These are phyloP conservation scores for Fomitopsis betulina DNA, from an alignment of 1,284 basidiomycete genomes.

Conservation along the genomic window DNA sequence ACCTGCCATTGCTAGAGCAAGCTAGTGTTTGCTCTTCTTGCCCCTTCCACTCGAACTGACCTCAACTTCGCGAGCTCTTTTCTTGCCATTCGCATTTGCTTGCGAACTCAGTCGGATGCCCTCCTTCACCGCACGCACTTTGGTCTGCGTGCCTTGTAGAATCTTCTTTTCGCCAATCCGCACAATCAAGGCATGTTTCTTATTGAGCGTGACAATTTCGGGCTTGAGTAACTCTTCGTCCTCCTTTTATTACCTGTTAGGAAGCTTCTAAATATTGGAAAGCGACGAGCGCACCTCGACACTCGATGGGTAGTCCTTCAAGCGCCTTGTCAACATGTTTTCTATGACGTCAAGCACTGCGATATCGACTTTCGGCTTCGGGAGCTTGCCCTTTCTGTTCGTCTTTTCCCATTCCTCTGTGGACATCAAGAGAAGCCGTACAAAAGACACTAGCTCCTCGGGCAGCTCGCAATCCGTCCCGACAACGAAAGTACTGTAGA, in stretches of 20 bases:
- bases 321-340: conserved; percentile 45
- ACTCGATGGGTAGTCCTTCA: conserved; percentile 54
- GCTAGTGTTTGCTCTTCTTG: conserved; percentile 14
- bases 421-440: conserved; percentile 62
- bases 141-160: conserved; percentile 37
- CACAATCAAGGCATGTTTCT: conserved; percentile 66
- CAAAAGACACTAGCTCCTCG: conserved; percentile 64
- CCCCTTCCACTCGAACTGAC: conserved; percentile 10
- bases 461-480: conserved; percentile 57
- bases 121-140: conserved; percentile 17
- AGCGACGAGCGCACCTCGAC: conserved; percentile 42
- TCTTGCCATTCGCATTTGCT: conserved; percentile 11
- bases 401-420: conserved; percentile 62
- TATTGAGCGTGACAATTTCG: conserved; percentile 38
- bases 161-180: conserved; percentile 81
- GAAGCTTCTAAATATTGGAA: background rate
- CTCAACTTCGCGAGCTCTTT: conserved; percentile 8
- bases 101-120: background rate
- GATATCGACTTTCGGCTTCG: conserved; percentile 65
- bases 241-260: conserved; percentile 33
- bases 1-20: too few relatives aligned
- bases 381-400: conserved; percentile 69
- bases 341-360: conserved; percentile 41
- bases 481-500: conserved; percentile 54
- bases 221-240: conserved; percentile 42